Conservation (phyloP, 2,329 filamentous ascomycete species). For the Diplodia scrobiculata region DNA sequence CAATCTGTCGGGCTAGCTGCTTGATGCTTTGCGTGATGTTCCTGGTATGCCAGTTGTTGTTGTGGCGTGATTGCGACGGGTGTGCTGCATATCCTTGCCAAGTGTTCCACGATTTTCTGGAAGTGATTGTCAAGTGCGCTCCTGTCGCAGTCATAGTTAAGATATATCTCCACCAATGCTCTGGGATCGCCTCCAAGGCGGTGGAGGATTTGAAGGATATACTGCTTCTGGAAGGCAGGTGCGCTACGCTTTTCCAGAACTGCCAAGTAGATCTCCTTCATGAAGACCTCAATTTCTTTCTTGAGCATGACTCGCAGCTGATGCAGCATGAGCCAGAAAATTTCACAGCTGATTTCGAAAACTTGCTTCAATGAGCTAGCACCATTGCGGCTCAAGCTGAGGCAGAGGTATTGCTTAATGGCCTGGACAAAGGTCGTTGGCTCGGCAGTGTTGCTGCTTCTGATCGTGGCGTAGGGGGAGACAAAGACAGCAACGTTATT, state of each 20-base stretch:
- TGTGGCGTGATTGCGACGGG: slow-evolving; percentile 72
- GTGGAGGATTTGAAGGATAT: slow-evolving; percentile 83
- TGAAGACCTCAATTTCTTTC: slow-evolving; percentile 96
- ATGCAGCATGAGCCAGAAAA: slow-evolving; percentile 97
- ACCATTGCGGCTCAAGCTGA: slow-evolving; percentile 92
- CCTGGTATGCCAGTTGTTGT: slow-evolving; percentile 85
- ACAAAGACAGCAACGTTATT: slow-evolving; percentile 91
- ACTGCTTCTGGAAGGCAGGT: slow-evolving; percentile 86
- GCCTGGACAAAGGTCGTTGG: slow-evolving; percentile 90
- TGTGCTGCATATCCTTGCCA: slow-evolving; percentile 81
- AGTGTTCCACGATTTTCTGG: slow-evolving; percentile 87
- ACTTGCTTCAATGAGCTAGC: slow-evolving; percentile 89
- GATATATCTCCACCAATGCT: slow-evolving; percentile 88
- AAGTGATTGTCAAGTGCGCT: slow-evolving; percentile 95
- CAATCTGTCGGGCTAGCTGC: slow-evolving; percentile 65
- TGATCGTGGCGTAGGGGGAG: slow-evolving; percentile 88
- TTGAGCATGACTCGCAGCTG: slow-evolving; percentile 92
- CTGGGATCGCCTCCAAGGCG: slow-evolving; percentile 82
- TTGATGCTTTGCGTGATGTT: slow-evolving; percentile 66
- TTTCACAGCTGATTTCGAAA: slow-evolving; percentile 94
- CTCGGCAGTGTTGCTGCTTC: slow-evolving; percentile 83
- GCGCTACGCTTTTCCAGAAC: slow-evolving; percentile 86
- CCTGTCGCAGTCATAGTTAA: slow-evolving; percentile 97
- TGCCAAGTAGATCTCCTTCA: slow-evolving; percentile 95
- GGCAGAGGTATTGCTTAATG: slow-evolving; percentile 93